These are phyloP conservation scores for Solanum appendiculatum DNA, from an alignment of 257 asterid species.

Conservation along the genomic window DNA sequence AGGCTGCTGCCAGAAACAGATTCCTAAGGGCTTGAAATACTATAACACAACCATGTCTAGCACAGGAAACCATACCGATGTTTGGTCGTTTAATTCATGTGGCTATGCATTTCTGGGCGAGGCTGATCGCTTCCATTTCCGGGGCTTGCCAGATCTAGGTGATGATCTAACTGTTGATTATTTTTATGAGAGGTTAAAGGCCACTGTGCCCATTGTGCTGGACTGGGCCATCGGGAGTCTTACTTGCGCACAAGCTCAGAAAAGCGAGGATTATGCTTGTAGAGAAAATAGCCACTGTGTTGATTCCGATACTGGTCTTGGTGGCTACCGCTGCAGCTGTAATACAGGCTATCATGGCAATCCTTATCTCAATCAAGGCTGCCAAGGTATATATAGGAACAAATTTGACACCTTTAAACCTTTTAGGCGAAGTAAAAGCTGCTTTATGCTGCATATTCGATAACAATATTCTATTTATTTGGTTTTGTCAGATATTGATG, in stretches of 20 bases:
- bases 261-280: background rate
- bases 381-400: constrained; percentile 3
- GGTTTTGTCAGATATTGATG: constrained; percentile 34
- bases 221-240: constrained; percentile 7
- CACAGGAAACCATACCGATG: background rate
- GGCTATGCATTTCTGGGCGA: constrained; percentile 11
- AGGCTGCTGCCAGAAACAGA: constrained; percentile 8
- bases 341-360: constrained; percentile 6
- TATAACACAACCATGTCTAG: background rate
- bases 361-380: constrained; percentile 11
- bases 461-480: background rate
- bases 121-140: background rate
- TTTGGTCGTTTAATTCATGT: background rate
- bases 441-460: no score
- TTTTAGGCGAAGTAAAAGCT: no score
- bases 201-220: background rate
- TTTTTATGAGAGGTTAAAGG: background rate
- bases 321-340: constrained; percentile 13
- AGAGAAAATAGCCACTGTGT: background rate
- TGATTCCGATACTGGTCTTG: background rate
- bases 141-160: background rate
- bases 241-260: background rate
- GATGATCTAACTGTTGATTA: background rate
- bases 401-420: background rate
- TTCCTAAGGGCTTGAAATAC: background rate